phyloP scores from a whole-genome alignment of 2,329 filamentous ascomycete species.

The Emergomyces pasteurianus region DNA sequence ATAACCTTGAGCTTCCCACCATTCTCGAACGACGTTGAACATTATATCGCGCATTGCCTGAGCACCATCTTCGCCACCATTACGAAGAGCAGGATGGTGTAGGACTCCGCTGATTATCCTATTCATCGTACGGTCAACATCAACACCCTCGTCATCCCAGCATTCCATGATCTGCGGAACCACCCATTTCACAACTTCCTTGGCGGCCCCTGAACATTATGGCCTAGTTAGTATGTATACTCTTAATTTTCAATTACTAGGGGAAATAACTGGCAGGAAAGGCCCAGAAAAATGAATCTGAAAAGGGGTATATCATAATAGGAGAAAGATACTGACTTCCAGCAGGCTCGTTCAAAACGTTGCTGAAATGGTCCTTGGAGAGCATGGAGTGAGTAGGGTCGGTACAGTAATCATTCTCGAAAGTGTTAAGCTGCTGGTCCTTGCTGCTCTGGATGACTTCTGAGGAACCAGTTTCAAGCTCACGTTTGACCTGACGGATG shows the following conservation, averaged over 20 bases:
- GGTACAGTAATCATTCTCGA: conserved; percentile 60
- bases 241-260: conserved; percentile 34
- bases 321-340: conserved; percentile 41
- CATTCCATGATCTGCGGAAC: conserved; percentile 80
- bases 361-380: conserved; percentile 90
- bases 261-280: background rate
- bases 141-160: conserved; percentile 66
- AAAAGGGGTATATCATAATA: background rate
- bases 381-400: conserved; percentile 94
- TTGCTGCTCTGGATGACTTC: conserved; percentile 79
- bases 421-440: conserved; percentile 76
- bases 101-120: conserved; percentile 73
- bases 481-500: conserved; percentile 73
- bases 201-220: background rate
- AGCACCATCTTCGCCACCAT: conserved; percentile 57
- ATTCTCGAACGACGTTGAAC: conserved; percentile 68
- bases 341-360: conserved; percentile 78
- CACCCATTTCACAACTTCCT: conserved; percentile 64
- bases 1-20: conserved; percentile 63
- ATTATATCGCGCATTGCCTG: conserved; percentile 61
- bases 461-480: conserved; percentile 72
- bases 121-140: conserved; percentile 58
- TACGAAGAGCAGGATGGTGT: conserved; percentile 73
- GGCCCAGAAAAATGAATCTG: background rate
- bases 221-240: background rate